These are phyloP conservation scores for Taxillus chinensis DNA, from an alignment of 164 flowering plant genomes.

Conservation along the genomic window DNA sequence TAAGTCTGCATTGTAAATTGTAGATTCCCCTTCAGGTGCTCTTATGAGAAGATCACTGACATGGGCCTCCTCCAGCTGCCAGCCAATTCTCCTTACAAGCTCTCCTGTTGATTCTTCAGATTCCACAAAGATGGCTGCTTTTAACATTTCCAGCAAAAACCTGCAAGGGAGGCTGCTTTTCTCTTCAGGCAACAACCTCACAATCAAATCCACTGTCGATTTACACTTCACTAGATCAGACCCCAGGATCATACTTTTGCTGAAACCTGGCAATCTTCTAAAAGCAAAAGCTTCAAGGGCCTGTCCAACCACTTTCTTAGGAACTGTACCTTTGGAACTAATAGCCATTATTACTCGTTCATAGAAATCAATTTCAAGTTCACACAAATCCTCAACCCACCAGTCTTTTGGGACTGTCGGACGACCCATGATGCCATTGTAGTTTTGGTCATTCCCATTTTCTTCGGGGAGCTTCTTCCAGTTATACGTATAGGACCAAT, in stretches of 20 bases:
- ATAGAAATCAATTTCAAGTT: conserved; percentile 69
- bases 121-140: conserved; percentile 50
- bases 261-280: conserved; percentile 56
- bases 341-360: conserved; percentile 48
- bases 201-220: conserved; percentile 50
- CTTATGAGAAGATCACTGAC: conserved; percentile 65
- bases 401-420: conserved; percentile 68
- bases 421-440: conserved; percentile 45
- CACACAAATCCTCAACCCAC: conserved; percentile 96
- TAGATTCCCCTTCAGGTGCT: conserved; percentile 32
- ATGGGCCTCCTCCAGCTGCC: conserved; percentile 78
- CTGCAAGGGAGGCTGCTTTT: conserved; percentile 63
- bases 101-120: conserved; percentile 40
- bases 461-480: conserved; percentile 66
- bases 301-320: conserved; percentile 63
- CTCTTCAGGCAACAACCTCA: conserved; percentile 65
- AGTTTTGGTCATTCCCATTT: conserved; percentile 44
- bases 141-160: conserved; percentile 68
- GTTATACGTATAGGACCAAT: conserved; percentile 87
- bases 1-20: conserved; percentile 52
- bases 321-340: conserved; percentile 37
- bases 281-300: conserved; percentile 71
- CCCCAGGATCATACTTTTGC: conserved; percentile 32
- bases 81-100: conserved; percentile 59
- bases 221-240: conserved; percentile 32